Evolutionary conservation across 2,329 filamentous ascomycete genomes (phyloP).

Genomic region (Sporothrix dimorphospora): DNA sequence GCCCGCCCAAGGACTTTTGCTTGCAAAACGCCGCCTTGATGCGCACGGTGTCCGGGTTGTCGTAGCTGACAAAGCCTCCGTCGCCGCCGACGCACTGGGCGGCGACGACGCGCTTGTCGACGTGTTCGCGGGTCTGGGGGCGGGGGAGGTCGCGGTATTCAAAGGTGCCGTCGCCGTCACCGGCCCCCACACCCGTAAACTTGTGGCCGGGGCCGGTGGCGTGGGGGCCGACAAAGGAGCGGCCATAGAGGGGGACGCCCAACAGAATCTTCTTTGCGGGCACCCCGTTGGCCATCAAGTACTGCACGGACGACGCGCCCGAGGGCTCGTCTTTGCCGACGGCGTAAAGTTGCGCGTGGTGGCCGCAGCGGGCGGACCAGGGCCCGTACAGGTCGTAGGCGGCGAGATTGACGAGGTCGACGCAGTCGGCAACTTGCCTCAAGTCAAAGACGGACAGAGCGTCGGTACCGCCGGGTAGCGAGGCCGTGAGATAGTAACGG

Average conservation of each 20-base stretch:
- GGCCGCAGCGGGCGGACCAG: slow-evolving; percentile 69
- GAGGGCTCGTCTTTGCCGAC: slow-evolving; percentile 64
- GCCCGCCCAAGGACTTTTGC: slow-evolving; percentile 69
- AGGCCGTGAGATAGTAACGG: slow-evolving; percentile 70
- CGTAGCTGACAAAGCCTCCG: slow-evolving; percentile 78
- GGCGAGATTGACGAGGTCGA: slow-evolving; percentile 79
- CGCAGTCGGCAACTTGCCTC: slow-evolving; percentile 60
- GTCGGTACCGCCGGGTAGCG: slow-evolving; percentile 69
- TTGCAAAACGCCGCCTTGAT: slow-evolving; percentile 76
- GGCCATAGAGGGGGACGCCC: slow-evolving; percentile 75
- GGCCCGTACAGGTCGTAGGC: slow-evolving; percentile 78
- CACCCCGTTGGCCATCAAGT: slow-evolving; percentile 67
- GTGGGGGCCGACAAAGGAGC: slow-evolving; percentile 65
- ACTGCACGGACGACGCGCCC: slow-evolving; percentile 67
- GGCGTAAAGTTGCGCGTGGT: slow-evolving; percentile 75
- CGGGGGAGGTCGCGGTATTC: slow-evolving; percentile 73
- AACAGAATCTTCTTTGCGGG: slow-evolving; percentile 72
- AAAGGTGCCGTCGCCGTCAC: slow-evolving; percentile 66
- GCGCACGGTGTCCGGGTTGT: slow-evolving; percentile 75
- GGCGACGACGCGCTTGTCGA: slow-evolving; percentile 69
- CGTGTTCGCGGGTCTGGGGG: slow-evolving; percentile 62
- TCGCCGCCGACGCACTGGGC: slow-evolving; percentile 74
- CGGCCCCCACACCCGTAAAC: slow-evolving; percentile 57
- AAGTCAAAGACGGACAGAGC: slow-evolving; percentile 72
- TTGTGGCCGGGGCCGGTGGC: slow-evolving; percentile 66